Percentiles rank a stretch among this genome's conserved stretches.
Conservation (phyloP, 306 rosid species). For the Casuarina glauca region DNA sequence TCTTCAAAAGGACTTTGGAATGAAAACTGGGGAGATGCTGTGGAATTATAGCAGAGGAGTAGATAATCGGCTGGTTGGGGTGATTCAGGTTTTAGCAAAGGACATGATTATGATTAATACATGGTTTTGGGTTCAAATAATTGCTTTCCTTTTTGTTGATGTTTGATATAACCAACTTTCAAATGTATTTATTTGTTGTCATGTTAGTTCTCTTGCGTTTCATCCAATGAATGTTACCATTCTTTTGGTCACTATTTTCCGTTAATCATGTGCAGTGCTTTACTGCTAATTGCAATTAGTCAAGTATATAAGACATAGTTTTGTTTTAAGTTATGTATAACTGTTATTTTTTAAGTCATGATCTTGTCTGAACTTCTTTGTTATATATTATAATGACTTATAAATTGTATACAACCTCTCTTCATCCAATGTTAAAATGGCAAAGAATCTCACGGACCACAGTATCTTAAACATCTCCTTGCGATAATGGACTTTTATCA, state of each 20-base stretch:
- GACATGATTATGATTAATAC: conserved; percentile 21
- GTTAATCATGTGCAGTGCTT: background rate
- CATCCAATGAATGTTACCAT: background rate
- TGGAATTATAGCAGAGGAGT: conserved; percentile 89
- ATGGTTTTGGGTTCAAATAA: conserved; percentile 22
- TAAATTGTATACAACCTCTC: background rate
- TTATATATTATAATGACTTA: background rate
- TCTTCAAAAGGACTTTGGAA: conserved; percentile 82
- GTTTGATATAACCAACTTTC: background rate
- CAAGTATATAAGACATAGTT: background rate
- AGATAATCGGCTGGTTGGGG: conserved; percentile 81
- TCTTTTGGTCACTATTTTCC: background rate
- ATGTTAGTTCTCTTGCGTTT: background rate
- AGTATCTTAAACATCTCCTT: background rate
- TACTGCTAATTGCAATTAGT: background rate
- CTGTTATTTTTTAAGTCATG: background rate
- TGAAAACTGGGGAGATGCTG: conserved; percentile 84
- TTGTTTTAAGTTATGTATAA: too few species aligned
- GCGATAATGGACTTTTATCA: background rate
- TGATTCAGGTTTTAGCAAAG: conserved; percentile 64
- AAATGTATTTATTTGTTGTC: background rate
- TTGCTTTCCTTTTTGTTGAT: background rate
- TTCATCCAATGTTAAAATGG: background rate
- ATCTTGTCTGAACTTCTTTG: background rate
- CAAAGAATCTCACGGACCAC: background rate